Evolutionary conservation across 495 filamentous ascomycete genomes (phyloP).

Genomic region (Bryoglossum gracile): DNA sequence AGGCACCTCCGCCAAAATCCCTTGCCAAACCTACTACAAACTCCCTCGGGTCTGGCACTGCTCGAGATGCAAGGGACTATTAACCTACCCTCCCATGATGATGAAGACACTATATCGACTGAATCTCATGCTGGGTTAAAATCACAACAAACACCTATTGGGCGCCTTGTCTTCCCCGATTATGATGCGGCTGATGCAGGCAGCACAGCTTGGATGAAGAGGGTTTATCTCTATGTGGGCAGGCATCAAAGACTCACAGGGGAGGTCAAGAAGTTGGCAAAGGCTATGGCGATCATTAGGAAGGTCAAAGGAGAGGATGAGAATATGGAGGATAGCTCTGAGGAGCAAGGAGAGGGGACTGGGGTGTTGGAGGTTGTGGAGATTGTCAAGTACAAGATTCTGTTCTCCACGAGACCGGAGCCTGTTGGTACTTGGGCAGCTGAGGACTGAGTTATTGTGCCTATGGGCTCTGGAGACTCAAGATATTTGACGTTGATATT

Average conservation of each 20-base stretch:
- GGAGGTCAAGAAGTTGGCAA: constrained; percentile 77
- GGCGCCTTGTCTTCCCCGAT: constrained; percentile 72
- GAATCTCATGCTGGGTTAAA: constrained; percentile 14
- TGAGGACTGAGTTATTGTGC: not conserved
- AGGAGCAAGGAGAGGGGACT: constrained; percentile 18
- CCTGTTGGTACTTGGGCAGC: constrained; percentile 49
- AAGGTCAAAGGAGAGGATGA: constrained; percentile 29
- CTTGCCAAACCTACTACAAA: constrained; percentile 79
- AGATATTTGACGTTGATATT: no score
- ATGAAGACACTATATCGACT: constrained; percentile 16
- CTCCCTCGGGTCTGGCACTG: constrained; percentile 69
- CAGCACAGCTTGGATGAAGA: constrained; percentile 74
- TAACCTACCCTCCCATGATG: constrained; percentile 45
- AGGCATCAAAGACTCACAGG: constrained; percentile 84
- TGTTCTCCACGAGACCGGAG: constrained; percentile 83
- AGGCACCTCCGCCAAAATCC: constrained; percentile 40
- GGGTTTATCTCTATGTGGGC: constrained; percentile 80
- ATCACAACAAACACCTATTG: constrained; percentile 48
- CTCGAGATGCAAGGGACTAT: constrained; percentile 87
- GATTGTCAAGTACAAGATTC: constrained; percentile 79
- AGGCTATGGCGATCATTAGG: constrained; percentile 70
- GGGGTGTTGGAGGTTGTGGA: constrained; percentile 61
- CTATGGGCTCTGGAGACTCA: no score
- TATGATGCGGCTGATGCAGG: constrained; percentile 35
- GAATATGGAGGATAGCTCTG: constrained; percentile 15